These are phyloP conservation scores for Metschnikowia corniflorae DNA, from an alignment of 805 yeast genomes.

Conservation along the genomic window DNA sequence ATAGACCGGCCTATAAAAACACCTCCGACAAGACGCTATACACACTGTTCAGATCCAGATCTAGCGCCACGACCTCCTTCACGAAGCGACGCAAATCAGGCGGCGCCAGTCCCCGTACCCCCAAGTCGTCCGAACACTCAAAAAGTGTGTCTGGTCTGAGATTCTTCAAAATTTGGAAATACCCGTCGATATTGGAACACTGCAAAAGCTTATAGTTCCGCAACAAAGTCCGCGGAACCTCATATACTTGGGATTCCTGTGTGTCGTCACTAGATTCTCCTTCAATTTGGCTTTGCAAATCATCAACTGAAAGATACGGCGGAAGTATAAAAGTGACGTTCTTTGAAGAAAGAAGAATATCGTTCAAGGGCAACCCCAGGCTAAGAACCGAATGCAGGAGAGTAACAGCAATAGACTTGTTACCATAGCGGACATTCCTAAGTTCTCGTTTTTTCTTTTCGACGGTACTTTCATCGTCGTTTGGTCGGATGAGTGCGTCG, in stretches of 20 bases:
- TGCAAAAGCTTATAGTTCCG: conserved; percentile 37
- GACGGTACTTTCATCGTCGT: background rate
- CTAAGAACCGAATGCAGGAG: conserved; percentile 39
- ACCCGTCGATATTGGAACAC: conserved; percentile 40
- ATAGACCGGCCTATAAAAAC: conserved; percentile 16
- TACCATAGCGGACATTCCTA: conserved; percentile 17
- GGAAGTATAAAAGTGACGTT: conserved; percentile 44
- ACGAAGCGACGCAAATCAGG: conserved; percentile 37
- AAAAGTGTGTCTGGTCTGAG: conserved; percentile 40
- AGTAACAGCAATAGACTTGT: conserved; percentile 39
- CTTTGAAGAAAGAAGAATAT: conserved; percentile 33
- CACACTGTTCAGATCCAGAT: conserved; percentile 24
- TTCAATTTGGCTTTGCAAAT: conserved; percentile 25
- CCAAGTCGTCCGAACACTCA: conserved; percentile 42
- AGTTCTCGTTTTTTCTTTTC: conserved; percentile 1
- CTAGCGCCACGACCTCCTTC: conserved; percentile 30
- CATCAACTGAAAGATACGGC: conserved; percentile 40
- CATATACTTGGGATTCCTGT: conserved; percentile 5
- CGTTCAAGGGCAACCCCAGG: conserved; percentile 35
- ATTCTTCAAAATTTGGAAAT: conserved; percentile 36
- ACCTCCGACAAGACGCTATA: conserved; percentile 21
- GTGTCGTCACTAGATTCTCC: background rate
- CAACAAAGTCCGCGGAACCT: conserved; percentile 24
- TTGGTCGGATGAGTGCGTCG: conserved; percentile 14
- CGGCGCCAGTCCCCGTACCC: conserved; percentile 27